Percentiles rank a stretch among this genome's conserved stretches.
Conservation (phyloP, 75 land plant species). For the Chamaecyparis obtusa region DNA sequence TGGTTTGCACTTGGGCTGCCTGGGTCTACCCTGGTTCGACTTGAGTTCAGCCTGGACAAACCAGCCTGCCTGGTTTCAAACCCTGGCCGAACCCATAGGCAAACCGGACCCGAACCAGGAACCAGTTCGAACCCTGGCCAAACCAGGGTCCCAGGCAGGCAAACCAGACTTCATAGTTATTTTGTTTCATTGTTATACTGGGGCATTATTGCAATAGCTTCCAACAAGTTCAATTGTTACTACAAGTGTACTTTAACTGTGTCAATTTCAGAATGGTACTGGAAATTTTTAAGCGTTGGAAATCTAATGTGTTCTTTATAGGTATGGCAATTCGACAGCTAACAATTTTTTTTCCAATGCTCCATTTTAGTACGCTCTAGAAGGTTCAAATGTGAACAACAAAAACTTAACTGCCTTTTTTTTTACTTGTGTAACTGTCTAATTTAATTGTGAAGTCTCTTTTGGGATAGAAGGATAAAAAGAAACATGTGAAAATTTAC, state of each 20-base stretch:
- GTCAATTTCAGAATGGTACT: neutral
- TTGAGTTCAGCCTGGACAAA: no score
- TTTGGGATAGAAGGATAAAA: neutral
- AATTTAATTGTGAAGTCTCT: neutral
- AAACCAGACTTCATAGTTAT: no score
- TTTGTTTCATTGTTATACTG: neutral
- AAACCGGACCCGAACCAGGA: no score
- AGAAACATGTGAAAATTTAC: conserved; percentile 27
- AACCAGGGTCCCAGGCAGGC: no score
- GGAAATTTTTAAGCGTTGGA: neutral
- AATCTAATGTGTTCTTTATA: neutral
- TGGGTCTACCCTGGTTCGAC: no score
- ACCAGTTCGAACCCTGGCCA: no score
- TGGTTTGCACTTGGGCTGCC: no score
- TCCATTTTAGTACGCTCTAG: neutral
- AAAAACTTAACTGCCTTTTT: neutral
- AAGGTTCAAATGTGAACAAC: neutral
- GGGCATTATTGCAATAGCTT: neutral
- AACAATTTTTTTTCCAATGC: neutral
- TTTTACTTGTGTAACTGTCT: neutral
- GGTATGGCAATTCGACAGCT: neutral
- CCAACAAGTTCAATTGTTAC: neutral
- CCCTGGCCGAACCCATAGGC: no score
- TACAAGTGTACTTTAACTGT: neutral
- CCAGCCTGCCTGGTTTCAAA: no score